Base-by-base conservation (phyloP, 495 filamentous ascomycete species). In the Pyronema omphalodes region DNA sequence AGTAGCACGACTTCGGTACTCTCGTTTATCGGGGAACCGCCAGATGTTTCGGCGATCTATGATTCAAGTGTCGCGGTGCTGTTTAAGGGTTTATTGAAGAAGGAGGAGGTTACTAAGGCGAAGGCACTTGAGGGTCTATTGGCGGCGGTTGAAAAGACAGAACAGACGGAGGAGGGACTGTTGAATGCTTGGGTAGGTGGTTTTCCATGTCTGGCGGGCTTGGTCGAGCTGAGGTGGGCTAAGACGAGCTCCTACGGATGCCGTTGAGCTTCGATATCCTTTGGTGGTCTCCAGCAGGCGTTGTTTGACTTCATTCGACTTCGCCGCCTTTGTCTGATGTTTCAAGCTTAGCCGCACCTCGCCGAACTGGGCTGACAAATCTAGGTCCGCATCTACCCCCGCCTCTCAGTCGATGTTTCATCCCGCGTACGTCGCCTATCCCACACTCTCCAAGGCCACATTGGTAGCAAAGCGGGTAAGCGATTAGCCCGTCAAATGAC, bases 41-140 rank as follows among this genome's bases (percentile, higher is more conserved):
- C 84, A 52, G 81, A 95, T 67, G 75, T 94, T 47, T 81, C 80
- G 34, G 68, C 64, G 29, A 79, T 98, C 54, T 83, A 76, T 9
- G 81, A 94, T 48, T 72, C 86, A 33, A 83, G 87, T 61, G 71
- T 91, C 46, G 77, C 86, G 11, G 88, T 99, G 7, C 76, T 81
- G 17, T 88, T 94, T 72, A 93, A 95, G 66, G 93, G 88, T 60
- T 72, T 94, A 12, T 74, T 79, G 45, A 99, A 96, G 70, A 93
- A 87, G 67, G 88, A 94, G 70, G 81, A 81, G 54, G 89, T 78
- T 11, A 99, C 93, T 29, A 89, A 93, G 60, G 74, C 81, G n/a
- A 94, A 93, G 65, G 91, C 87, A 0, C 66, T 99, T 48, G 89
- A 96, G 52, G 89, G 94, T 41, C 66, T 99, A 35, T 75, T 81